Evolutionary conservation across 805 yeast genomes (phyloP), one percentile per base, ranked within the genome.

Genomic region (Yamadazyma insecticola): DNA sequence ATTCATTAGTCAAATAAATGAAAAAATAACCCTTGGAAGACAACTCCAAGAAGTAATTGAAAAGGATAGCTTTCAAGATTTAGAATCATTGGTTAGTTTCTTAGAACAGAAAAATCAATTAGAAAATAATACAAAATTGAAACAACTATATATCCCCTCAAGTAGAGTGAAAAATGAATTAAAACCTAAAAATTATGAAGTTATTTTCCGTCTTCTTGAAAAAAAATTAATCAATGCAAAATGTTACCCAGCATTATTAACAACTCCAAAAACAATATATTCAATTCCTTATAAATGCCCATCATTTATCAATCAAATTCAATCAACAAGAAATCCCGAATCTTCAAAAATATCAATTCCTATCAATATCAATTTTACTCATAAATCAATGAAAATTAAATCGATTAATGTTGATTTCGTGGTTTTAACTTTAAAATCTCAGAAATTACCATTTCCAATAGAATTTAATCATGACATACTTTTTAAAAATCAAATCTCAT

Each of bases 391-490:
- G 0, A 50, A 48, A 25, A 36, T 56, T 26, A 52, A 46, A 22
- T 11, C 28, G 2, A 37, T 51, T 7, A 20, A 25, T 2, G 51
- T 55, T 2, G 67, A 60, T 23, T 46, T 64, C 16, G 53, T 52
- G 4, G 65, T 51, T 1, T 29, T 54, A 19, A 55, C 67, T 13
- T 37, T 55, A 12, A 43, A 51, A 25, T 56, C 69, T 2, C 47
- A 51, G 10, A 49, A 53, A 28, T 40, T 44, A 16, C 57, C 64
- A 2, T 57, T 64, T 9, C 69, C 71, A 2, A 32, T 64, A 7
- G 71, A 63, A 42, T 35, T 64, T 17, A 49, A 53, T 33, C 66
- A 62, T 38, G 65, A 57, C 24, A 45, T 57, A 12, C 39, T 63
- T 1, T 60, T 51, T 39, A 47, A 47, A 28, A 54, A 52, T 26